Evolutionary conservation across 129 eudicot genomes (phyloP), one percentile per base, ranked within the genome.

Genomic region (Ambrosia trifida): DNA sequence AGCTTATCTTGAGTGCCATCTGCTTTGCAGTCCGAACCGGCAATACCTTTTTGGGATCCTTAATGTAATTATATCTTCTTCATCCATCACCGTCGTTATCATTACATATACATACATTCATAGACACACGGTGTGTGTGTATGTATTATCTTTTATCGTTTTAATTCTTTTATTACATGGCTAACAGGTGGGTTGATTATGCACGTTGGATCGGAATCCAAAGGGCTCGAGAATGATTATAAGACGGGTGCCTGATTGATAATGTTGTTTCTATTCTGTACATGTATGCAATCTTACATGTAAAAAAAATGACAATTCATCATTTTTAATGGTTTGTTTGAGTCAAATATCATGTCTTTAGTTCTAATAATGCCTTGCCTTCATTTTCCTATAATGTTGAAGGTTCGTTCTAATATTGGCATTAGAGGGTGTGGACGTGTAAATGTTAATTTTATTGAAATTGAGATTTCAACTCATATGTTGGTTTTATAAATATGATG

Each of bases 1-100:
- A 92, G 83, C 86, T 92, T 44, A 1, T 81, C 8, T 68, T 92
- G 16, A 79, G 96, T 77, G 96, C 89, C 33, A 47, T 92, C 57
- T 92, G 98, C 86, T 92, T 92, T 69, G 96, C 81, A 17, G 95
- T 92, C 60, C 76, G 98, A 45, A 92, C 98, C n/a, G 96, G 98
- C 72, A 92, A 92, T 82, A 92, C 98, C 11, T 88, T 91, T 41
- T 58, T 88, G 60, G 97, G 97, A 7, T 87, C 95, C 11, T 72
- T 90, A 66, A 79, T 90, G 97, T 87, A 81, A 83, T 82, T 59
- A 38, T n/a, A 49, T 63, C 79, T n/a, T 49, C 28, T 31, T 63
- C 49, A 36, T 3, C 56, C 18, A 44, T 11, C 24, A 2, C 28
- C 33, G n/a, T 68, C 63, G 11, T 49, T 10, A 38, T 61, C 9